Evolutionary conservation across 2,329 filamentous ascomycete genomes (phyloP).

Genomic region (Thelonectria blattea): DNA sequence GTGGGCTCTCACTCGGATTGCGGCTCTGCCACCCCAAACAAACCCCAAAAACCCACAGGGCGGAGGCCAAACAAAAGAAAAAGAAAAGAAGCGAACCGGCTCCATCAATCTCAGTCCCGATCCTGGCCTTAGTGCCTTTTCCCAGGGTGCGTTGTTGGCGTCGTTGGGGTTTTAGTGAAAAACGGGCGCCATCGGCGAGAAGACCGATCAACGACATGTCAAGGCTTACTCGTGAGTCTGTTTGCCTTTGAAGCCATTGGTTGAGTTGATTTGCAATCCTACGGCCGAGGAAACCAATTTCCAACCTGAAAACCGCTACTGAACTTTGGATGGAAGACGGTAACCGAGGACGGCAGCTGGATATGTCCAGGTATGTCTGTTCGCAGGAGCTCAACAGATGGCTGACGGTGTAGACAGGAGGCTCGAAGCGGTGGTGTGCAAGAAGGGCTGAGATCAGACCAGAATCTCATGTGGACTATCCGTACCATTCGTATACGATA

Average conservation of each 20-base stretch:
- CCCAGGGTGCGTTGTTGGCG: not conserved
- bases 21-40: slow-evolving; percentile 16
- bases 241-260: not conserved
- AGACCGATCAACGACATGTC: slow-evolving; percentile 6
- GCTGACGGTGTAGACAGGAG: not conserved
- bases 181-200: slow-evolving; percentile 1
- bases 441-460: not conserved
- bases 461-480: not conserved
- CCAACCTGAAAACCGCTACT: not conserved
- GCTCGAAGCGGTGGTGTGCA: not conserved
- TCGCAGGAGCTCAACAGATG: not conserved
- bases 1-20: slow-evolving; percentile 5
- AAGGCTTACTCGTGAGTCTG: not conserved
- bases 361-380: not conserved
- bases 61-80: slow-evolving; percentile 1
- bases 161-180: not conserved
- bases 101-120: slow-evolving; percentile 10
- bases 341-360: slow-evolving; percentile 1
- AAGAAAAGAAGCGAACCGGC: slow-evolving; percentile 10
- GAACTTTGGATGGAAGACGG: slow-evolving; percentile 1
- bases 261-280: not conserved
- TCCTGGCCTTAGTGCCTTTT: slow-evolving; percentile 8
- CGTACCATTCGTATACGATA: too few species aligned
- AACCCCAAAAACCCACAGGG: not conserved
- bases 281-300: not conserved